Base-by-base conservation (phyloP, 805 yeast species). In the Wickerhamomyces sydowiorum region DNA sequence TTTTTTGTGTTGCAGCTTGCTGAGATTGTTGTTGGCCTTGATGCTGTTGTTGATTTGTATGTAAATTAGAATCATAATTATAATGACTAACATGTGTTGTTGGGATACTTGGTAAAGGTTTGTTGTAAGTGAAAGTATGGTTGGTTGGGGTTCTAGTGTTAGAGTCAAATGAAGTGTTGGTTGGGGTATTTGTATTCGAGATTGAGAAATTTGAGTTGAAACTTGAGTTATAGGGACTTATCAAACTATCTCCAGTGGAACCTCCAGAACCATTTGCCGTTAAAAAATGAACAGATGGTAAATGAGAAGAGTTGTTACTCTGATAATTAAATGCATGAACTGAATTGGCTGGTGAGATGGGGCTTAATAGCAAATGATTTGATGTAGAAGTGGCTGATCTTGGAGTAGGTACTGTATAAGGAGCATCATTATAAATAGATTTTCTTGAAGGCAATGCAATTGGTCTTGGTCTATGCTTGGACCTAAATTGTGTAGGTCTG, bases 391-490 rank as follows among this genome's bases (percentile, higher is more conserved):
- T 39, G 1, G 55, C 42, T 17, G 57, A 48, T n/a, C 41, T 43
- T 34, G 59, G 57, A 3, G 55, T 49, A 10, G 52, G 57, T 1
- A 41, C 52, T 2, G 49, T 47, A 23, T 37, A 47, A 22, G 56
- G 56, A 7, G 48, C 47, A 41, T 52, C 58, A 28, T 43, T 50
- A 23, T 49, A 52, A 12, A 46, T 21, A 0, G 47, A 19, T 13
- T 40, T 45, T 18, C 46, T 38, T 7, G 46, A 12, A 1, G 49
- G 43, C 5, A 54, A 33, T 3, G 44, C 49, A 23, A 56, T 39
- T 7, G 60, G 60, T 13, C 52, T 46, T 24, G 60, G 60, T 37
- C 60, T 49, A 37, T 51, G 57, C 38, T 54, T 56, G 3, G 60
- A 43, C 39, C 52, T 48, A 45, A 49, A 56, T 33, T 53, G 55